Percentiles rank a stretch among this genome's conserved stretches.
These are phyloP conservation scores for Talaromyces sp. DNA, from an alignment of 2,329 filamentous ascomycete species.

Conservation along the genomic window DNA sequence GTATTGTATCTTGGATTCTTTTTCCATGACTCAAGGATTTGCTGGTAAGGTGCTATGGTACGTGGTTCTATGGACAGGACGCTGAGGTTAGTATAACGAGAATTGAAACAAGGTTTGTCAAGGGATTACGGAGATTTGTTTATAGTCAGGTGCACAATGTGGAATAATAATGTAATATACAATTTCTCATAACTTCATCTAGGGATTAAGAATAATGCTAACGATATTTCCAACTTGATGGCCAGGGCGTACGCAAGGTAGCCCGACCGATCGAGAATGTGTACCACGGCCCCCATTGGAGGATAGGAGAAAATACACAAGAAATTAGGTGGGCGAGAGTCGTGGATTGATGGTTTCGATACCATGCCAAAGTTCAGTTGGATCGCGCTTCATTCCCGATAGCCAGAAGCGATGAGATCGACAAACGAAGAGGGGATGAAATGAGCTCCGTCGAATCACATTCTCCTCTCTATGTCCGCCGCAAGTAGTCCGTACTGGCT, in stretches of 20 bases:
- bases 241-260: background rate
- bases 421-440: constrained; percentile 1
- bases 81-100: background rate
- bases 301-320: constrained; percentile 9
- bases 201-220: constrained; percentile 27
- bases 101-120: background rate
- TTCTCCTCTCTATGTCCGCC: constrained; percentile 8
- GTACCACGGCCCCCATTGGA: background rate
- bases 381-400: constrained; percentile 19
- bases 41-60: background rate
- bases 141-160: background rate
- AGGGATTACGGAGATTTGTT: background rate
- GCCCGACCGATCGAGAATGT: background rate
- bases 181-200: constrained; percentile 28
- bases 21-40: too few species aligned
- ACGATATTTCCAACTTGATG: constrained; percentile 19
- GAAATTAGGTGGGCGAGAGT: constrained; percentile 10
- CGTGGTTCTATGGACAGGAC: background rate
- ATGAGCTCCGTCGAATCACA: constrained; percentile 21
- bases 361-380: constrained; percentile 9
- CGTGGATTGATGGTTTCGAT: constrained; percentile 1
- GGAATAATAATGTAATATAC: constrained; percentile 21
- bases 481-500: constrained; percentile 6
- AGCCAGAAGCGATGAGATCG: constrained; percentile 19
- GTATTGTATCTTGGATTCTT: background rate